Base-by-base conservation (phyloP, 768 basidiomycete species). In the Lactarius akahatsu region DNA sequence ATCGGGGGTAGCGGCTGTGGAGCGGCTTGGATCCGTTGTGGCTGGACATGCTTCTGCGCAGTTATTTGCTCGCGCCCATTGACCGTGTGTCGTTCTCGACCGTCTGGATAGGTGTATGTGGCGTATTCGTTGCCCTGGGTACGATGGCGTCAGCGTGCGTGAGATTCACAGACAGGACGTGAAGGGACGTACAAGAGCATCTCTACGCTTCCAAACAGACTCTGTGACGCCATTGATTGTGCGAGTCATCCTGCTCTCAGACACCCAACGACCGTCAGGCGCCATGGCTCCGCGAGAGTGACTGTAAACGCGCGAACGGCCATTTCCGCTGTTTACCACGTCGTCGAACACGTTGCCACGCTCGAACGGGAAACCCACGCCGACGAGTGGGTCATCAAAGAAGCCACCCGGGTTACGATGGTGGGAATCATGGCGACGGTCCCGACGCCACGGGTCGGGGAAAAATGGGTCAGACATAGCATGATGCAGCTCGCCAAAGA, bases 51-150 rank as follows among this genome's bases (percentile, higher is more conserved):
- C 16, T 61, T 26, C 54, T 59, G 50, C 5, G 64, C 26, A 23
- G 41, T 23, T 18, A 61, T 62, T 47, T 81, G 82, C 13, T 83
- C 81, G 36, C 89, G 74, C 13, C 91, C 91, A 64, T 93, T 91
- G 71, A 93, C 78, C 18, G 84, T 87, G 71, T 81, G 80, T 2
- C 85, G 77, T 72, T 89, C 81, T 52, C 83, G 83, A 10, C 91
- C 91, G 62, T 92, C 88, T 6, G 86, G 83, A 63, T 82, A 83
- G 9, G 80, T 85, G 60, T 85, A 84, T 15, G 82, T 86, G 57
- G 89, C 78, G 73, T 91, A 88, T 71, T 90, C 88, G 69, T 90
- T 90, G 3, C 91, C 91, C 90, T 92, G 67, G 16, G 38, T 63
- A 65, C 55, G 52, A 72, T 63, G 59, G 58, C 40, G 58, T 72